A percentile compares a stretch with the other conserved stretches of the same genome.
Evolutionary conservation across 2,329 filamentous ascomycete genomes (phyloP).

Genomic region (Cercospora berteroae): DNA sequence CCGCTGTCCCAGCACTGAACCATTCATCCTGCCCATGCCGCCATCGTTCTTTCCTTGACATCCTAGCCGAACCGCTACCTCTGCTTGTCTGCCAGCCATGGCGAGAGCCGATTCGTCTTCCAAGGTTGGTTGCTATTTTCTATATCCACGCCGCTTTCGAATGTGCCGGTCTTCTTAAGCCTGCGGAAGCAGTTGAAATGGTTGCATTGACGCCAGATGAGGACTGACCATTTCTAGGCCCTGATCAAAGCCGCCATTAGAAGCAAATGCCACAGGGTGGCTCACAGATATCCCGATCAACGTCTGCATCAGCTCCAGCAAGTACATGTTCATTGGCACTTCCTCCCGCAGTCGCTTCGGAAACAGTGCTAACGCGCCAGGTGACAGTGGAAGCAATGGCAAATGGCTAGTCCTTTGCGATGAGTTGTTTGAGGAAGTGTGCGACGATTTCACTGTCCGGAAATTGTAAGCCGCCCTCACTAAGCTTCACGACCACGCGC

Average conservation of each 20-base stretch:
- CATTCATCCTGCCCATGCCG: not conserved
- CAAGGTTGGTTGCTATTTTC: conserved; percentile 1
- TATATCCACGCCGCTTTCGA: not conserved
- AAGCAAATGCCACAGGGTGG: conserved; percentile 18
- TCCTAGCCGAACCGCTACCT: not conserved
- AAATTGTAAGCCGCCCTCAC: conserved; percentile 10
- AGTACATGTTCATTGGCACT: not conserved
- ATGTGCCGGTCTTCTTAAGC: not conserved
- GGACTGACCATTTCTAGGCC: conserved; percentile 10
- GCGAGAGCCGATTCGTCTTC: conserved; percentile 11
- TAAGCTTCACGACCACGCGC: not conserved
- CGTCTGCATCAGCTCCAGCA: conserved; percentile 13
- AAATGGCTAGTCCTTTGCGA: conserved; percentile 21
- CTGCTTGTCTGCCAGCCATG: conserved; percentile 1
- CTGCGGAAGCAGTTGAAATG: not conserved
- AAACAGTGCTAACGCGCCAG: not conserved
- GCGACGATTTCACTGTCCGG: conserved; percentile 14
- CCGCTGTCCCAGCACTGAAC: not conserved
- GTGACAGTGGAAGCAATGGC: conserved; percentile 13
- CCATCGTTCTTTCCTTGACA: conserved; percentile 5
- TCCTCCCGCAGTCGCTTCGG: not conserved
- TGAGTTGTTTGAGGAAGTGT: conserved; percentile 19
- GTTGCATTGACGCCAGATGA: not conserved
- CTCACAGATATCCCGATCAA: conserved; percentile 12
- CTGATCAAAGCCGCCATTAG: conserved; percentile 20